Evolutionary conservation across 768 basidiomycete species (phyloP).

Genomic region (Leccinum disarticulatum): DNA sequence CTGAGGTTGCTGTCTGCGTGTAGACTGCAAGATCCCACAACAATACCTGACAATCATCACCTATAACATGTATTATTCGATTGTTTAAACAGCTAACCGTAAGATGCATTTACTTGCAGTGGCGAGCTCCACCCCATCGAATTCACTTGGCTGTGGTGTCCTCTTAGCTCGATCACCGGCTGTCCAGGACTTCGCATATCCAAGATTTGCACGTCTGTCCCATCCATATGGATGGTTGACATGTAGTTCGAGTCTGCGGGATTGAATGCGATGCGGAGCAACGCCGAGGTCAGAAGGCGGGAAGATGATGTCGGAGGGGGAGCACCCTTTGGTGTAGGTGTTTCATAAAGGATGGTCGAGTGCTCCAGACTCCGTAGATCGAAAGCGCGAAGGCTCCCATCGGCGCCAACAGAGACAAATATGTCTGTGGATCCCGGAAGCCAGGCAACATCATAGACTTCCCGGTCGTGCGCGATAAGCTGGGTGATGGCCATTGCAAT

Average conservation of each 20-base stretch:
- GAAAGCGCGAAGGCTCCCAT: constrained; percentile 94
- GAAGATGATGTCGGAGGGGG: constrained; percentile 58
- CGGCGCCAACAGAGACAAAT: constrained; percentile 97
- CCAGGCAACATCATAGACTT: constrained; percentile 99
- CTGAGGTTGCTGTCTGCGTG: constrained; percentile 60
- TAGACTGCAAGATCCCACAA: constrained; percentile 84
- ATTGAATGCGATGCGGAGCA: constrained; percentile 88
- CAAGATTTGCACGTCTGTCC: constrained; percentile 83
- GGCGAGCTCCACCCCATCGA: constrained; percentile 89
- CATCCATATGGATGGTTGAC: constrained; percentile 96
- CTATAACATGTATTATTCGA: constrained; percentile 39
- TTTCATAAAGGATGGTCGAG: constrained; percentile 97
- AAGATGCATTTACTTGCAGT: constrained; percentile 68
- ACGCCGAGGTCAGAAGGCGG: constrained; percentile 74
- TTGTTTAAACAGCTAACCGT: neutral
- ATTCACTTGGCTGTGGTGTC: constrained; percentile 79
- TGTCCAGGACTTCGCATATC: constrained; percentile 97
- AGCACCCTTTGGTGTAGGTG: constrained; percentile 73
- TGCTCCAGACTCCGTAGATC: constrained; percentile 96
- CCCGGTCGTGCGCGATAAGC: constrained; percentile 94
- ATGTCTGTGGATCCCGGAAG: constrained; percentile 93
- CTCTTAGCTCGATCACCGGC: constrained; percentile 89
- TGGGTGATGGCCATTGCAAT: constrained; percentile 93
- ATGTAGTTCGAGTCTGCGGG: constrained; percentile 93
- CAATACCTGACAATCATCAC: constrained; percentile 91